Evolutionary conservation across 1,139 yeast genomes (phyloP).

Genomic region (Taiozyma sp.): DNA sequence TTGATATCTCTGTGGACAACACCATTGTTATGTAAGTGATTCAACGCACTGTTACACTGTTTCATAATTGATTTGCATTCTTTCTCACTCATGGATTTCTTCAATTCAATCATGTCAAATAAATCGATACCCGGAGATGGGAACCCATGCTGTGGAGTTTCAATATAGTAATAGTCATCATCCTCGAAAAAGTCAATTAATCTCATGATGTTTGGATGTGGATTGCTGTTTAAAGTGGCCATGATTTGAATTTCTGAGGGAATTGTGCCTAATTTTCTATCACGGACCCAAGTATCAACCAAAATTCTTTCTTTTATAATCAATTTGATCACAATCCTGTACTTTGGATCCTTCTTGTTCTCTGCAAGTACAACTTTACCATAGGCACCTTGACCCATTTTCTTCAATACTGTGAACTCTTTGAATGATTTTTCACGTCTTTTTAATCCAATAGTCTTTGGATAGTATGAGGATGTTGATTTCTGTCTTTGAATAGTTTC

Average conservation of each 20-base stretch:
- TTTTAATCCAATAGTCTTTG: slow-evolving; percentile 50
- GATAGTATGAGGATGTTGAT: slow-evolving; percentile 42
- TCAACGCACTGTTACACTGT: slow-evolving; percentile 75
- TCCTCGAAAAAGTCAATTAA: slow-evolving; percentile 92
- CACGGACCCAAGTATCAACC: slow-evolving; percentile 97
- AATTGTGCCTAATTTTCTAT: slow-evolving; percentile 82
- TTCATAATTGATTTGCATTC: slow-evolving; percentile 76
- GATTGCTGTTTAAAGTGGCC: slow-evolving; percentile 68
- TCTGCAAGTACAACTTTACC: slow-evolving; percentile 85
- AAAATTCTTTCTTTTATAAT: slow-evolving; percentile 88
- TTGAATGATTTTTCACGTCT: slow-evolving; percentile 63
- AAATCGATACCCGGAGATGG: slow-evolving; percentile 84
- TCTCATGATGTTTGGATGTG: slow-evolving; percentile 84
- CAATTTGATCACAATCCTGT: slow-evolving; percentile 77
- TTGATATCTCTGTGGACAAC: slow-evolving; percentile 93
- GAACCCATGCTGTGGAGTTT: slow-evolving; percentile 83
- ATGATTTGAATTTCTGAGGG: slow-evolving; percentile 94
- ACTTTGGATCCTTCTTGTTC: slow-evolving; percentile 56
- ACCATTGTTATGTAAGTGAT: slow-evolving; percentile 79
- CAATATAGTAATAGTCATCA: slow-evolving; percentile 80
- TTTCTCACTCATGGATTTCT: slow-evolving; percentile 68
- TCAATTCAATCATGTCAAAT: slow-evolving; percentile 85
- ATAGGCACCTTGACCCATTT: slow-evolving; percentile 95
- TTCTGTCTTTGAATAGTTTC: slow-evolving; percentile 35
- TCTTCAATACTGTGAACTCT: slow-evolving; percentile 67